Evolutionary conservation across 306 rosid genomes (phyloP).

Genomic region (Rosa multiflora): DNA sequence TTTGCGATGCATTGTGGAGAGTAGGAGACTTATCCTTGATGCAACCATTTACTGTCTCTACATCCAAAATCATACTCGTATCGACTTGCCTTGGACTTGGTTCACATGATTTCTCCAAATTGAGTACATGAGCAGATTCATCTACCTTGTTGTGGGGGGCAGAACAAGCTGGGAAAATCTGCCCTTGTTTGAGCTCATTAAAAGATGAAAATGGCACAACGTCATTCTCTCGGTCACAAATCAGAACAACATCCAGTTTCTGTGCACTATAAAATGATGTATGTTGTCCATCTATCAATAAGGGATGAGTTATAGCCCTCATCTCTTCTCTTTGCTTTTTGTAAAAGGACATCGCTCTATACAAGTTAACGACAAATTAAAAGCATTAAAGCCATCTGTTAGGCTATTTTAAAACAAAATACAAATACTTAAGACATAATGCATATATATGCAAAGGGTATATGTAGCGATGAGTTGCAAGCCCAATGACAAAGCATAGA

Average conservation of each 20-base stretch:
- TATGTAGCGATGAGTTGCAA: not conserved
- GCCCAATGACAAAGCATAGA: not conserved
- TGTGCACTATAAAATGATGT: slow-evolving; percentile 2
- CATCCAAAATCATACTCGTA: not conserved
- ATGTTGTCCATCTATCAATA: not conserved
- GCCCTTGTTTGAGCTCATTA: not conserved
- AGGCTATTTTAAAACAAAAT: not conserved
- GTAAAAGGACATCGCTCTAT: slow-evolving; percentile 2
- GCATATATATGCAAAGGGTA: not conserved
- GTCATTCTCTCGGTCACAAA: not conserved
- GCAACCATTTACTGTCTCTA: not conserved
- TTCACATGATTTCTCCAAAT: not conserved
- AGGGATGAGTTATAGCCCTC: not conserved
- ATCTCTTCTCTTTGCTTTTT: not conserved
- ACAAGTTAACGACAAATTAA: not conserved
- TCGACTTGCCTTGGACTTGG: not conserved
- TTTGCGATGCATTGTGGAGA: not conserved
- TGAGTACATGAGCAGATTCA: not conserved
- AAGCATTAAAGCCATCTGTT: not conserved
- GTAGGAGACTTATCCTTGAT: not conserved
- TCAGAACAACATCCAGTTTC: not conserved
- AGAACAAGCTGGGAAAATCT: not conserved
- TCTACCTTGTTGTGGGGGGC: not conserved
- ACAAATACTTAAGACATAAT: not conserved
- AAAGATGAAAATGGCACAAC: not conserved